Evolutionary conservation across 1,284 basidiomycete species (phyloP), one percentile per base, ranked within the genome.

Genomic region (Cryptococcus sp.): DNA sequence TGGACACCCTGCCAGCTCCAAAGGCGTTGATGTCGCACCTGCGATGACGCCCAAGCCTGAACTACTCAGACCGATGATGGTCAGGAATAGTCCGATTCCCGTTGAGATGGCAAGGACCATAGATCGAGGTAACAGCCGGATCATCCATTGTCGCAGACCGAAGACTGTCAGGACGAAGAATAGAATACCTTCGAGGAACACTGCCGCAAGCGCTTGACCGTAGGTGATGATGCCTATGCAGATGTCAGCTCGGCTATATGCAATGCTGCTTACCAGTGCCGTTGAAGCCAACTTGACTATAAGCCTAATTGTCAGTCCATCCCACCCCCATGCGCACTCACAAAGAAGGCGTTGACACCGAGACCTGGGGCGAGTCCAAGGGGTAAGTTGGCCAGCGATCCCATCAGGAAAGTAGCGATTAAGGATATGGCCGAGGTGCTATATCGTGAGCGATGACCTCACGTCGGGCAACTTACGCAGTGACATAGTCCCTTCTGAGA

Each of bases 81-180:
- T 75, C 13, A 81, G 76, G 80, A 89, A 94, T 17, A 93, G 74
- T 57, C 91, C 91, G 70, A 94, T 93, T 66, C 91, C 91, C 35
- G 88, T 86, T 57, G 90, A 90, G 3, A 91, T 89, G 11, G 90
- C 87, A 61, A 92, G 84, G 41, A 91, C 87, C 49, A 94, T 84
- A 3, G 90, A 92, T 62, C 90, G 88, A 1, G 91, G 91, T 83
- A 94, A 90, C 54, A 92, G 84, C 42, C 91, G 86, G 15, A 88
- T 89, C 23, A 94, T 83, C 91, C 90, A 93, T 81, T 93, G 91
- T 59, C 91, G 90, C 50, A 94, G 83, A 69, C 91, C 91, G 50
- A 93, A 81, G 38, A 94, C 71, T 1, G 91, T 92, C 19, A 94
- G 82, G 68, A 88, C 69, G 65, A 93, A 84, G 82, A 94, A 94